These are phyloP conservation scores for Nematocida sp. DNA, from an alignment of 371 early-diverging fungal genomes.

Conservation along the genomic window DNA sequence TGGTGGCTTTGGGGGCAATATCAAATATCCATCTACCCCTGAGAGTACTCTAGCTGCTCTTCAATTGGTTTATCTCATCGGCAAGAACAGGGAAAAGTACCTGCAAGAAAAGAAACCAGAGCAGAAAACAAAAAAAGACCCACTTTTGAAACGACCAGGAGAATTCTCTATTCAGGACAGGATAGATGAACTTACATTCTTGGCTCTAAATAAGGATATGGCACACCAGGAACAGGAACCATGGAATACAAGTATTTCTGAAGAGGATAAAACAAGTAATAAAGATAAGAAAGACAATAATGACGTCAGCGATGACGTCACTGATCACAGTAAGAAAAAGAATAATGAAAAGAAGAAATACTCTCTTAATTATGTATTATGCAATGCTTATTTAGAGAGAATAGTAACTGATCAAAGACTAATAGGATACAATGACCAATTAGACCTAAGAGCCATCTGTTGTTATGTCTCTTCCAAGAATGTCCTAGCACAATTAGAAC, in stretches of 20 bases:
- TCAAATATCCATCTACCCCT: slow-evolving; percentile 79
- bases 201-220: background rate
- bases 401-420: slow-evolving; percentile 68
- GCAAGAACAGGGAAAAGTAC: background rate
- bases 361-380: slow-evolving; percentile 3
- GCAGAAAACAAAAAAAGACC: background rate
- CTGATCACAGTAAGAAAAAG: background rate
- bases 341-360: background rate
- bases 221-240: background rate
- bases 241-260: background rate
- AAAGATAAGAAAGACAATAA: background rate
- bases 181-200: background rate
- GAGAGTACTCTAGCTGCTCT: slow-evolving; percentile 82
- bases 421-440: slow-evolving; percentile 1
- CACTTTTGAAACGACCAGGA: slow-evolving; percentile 4
- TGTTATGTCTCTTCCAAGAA: slow-evolving; percentile 30
- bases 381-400: slow-evolving; percentile 46
- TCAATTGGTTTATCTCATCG: slow-evolving; percentile 73
- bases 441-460: slow-evolving; percentile 14
- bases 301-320: background rate
- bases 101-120: too few relatives aligned
- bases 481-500: background rate
- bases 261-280: background rate
- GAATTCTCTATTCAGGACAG: slow-evolving; percentile 29
- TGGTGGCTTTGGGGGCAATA: slow-evolving; percentile 82